Base-by-base conservation (phyloP, 1,284 basidiomycete genomes). In the Coniferiporia sulphurascens region DNA sequence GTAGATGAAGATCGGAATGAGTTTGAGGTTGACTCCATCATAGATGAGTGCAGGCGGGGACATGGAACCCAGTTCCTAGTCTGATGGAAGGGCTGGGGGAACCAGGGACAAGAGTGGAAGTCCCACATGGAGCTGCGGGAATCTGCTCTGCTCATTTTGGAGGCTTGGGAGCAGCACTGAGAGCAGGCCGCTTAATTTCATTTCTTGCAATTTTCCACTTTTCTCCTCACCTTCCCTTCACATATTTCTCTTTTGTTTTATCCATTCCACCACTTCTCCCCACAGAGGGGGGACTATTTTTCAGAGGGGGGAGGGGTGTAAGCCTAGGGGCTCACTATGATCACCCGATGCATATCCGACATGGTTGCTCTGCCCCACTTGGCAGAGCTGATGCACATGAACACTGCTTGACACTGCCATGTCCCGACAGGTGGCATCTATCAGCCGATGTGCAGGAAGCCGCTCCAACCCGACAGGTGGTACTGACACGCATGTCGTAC, bases 41-140 rank as follows among this genome's bases (percentile, higher is more conserved):
- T 58, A 2, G 56, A 60, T 48, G 12, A 12, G 3, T 41, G 41
- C 21, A 36, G n/a, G 15, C 27, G 56, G 15, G 59, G 55, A 15
- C 17, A n/a, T 13, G 55, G 59, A 13, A 32, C 10, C 2, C 59
- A 60, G 46, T 60, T 60, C 44, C 44, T 60, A 12, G 59, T 60
- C n/a, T 43, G 51, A 19, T 60, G 22, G 61, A 36, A 13, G 22
- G 54, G 65, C 1, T 62, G 65, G 17, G 60, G 5, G 64, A 3
- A 59, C 63, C 0, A 62, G 65, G 21, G 56, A 62, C 12, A 63
- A 69, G 32, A 19, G 43, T 9, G 68, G 68, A 68, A 54, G 66
- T 0, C 57, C 66, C 0, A 17, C 44, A 7, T n/a, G 15, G 62
- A 62, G 46, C 17, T 70, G 0, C 27, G 62, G 35, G 63, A 70